A percentile compares a stretch with the other conserved stretches of the same genome.
Conservation (phyloP, 2,329 filamentous ascomycete genomes). For the Colletotrichum coccodes region DNA sequence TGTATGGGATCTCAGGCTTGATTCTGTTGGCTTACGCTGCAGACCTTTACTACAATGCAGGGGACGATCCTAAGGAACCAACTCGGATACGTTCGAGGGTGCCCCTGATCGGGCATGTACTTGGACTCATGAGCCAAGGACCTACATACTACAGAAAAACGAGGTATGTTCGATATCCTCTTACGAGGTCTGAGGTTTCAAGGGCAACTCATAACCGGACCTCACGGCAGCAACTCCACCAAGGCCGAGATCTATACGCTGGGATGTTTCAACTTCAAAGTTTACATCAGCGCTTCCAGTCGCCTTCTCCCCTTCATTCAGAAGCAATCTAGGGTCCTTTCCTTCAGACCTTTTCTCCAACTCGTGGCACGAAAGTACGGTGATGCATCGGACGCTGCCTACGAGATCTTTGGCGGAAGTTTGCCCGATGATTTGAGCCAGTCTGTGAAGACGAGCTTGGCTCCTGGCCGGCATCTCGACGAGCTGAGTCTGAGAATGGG, state of each 20-base stretch:
- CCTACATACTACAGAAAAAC: constrained; percentile 16
- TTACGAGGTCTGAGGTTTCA: background rate
- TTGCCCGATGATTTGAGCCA: constrained; percentile 21
- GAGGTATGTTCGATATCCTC: constrained; percentile 7
- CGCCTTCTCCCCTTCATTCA: constrained; percentile 40
- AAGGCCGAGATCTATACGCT: constrained; percentile 41
- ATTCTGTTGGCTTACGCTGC: constrained; percentile 1
- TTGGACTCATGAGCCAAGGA: constrained; percentile 23
- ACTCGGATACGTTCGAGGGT: constrained; percentile 12
- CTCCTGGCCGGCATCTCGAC: constrained; percentile 33
- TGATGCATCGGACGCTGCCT: constrained; percentile 25
- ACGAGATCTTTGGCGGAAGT: constrained; percentile 16
- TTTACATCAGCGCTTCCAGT: constrained; percentile 40
- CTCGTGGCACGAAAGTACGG: constrained; percentile 22
- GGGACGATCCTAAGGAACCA: constrained; percentile 22
- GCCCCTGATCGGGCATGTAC: constrained; percentile 31
- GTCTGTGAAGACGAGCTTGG: constrained; percentile 19
- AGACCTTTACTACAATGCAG: background rate
- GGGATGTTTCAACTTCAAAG: constrained; percentile 39
- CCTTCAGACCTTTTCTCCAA: constrained; percentile 42
- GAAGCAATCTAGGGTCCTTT: constrained; percentile 35
- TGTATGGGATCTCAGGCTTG: constrained; percentile 1
- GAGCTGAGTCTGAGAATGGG: constrained; percentile 34
- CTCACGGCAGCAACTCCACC: background rate
- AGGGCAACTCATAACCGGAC: background rate